Evolutionary conservation across 2,329 filamentous ascomycete genomes (phyloP), one percentile per base, ranked within the genome.

Genomic region (Penicillium expansum): DNA sequence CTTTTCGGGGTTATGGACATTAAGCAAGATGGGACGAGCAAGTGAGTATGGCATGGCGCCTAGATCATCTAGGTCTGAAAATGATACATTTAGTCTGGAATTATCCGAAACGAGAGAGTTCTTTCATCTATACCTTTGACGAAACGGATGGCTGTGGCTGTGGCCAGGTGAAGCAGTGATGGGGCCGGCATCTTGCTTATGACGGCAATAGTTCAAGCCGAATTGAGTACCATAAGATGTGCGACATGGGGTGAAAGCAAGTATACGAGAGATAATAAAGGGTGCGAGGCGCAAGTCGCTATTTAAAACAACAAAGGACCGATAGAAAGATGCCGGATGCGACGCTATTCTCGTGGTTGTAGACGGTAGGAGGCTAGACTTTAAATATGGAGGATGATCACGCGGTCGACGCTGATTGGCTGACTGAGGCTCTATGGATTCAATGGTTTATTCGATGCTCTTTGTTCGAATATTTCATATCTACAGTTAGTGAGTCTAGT

Each of bases 1-100:
- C 71, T 96, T 92, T 43, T 82, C 76, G 1, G 92, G 86, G 61
- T 83, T 88, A 52, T 89, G 85, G 55, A 97, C 78, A 56, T 86
- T 87, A 50, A 83, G 68, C 32, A 97, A 84, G 39, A 97, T 83
- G 1, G 85, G 82, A 8, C 82, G 80, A 50, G 90, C 82, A 60
- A 87, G 77, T 24, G 82, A 75, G 74, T 88, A 91, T 3, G 87
- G 85, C 38, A 92, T 78, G 55, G 86, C 82, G 62, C 90, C 90
- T 43, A 97, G 79, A 71, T 90, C 86, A 44, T 80, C 80, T 55
- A 97, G 81, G 55, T 78, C 79, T 82, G 24, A 22, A 52, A 33
- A 56, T 42, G 49, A 56, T 24, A 14, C 16, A 51, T 14, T 33
- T 33, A 45, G 20, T 35, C 3, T 35, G 11, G 1, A 27, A 27